Percentiles rank a stretch among this genome's conserved stretches.
Conservation (phyloP, 23 red algal genomes). For the Gracilaria vermiculophylla region DNA sequence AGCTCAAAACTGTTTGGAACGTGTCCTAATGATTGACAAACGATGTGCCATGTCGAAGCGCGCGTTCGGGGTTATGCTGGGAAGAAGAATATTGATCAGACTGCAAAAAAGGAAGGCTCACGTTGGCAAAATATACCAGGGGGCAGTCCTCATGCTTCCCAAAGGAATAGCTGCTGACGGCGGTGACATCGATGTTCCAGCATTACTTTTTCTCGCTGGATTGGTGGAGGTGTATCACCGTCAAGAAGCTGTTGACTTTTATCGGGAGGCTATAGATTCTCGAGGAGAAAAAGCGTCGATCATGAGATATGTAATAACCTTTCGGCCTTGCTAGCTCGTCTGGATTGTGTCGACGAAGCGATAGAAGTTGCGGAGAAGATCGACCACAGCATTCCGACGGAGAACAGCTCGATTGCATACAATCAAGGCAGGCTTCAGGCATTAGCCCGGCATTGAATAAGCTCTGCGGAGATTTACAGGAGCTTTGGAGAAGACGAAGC, state of each 20-base stretch:
- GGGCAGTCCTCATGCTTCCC: conserved; percentile 29
- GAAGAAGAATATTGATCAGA: conserved; percentile 38
- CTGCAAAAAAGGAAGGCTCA: conserved; percentile 10
- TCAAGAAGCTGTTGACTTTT: conserved; percentile 35
- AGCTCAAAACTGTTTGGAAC: conserved; percentile 57
- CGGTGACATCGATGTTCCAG: conserved; percentile 40
- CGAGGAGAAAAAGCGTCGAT: conserved; percentile 19
- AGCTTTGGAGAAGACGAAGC: conserved; percentile 30
- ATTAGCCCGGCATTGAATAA: neutral
- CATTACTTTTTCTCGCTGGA: conserved; percentile 33
- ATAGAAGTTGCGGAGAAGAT: conserved; percentile 19
- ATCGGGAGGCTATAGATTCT: conserved; percentile 26
- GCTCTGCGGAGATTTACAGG: conserved; percentile 22
- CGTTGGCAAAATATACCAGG: conserved; percentile 46
- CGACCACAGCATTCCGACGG: neutral
- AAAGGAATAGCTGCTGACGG: conserved; percentile 29
- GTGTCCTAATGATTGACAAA: conserved; percentile 35
- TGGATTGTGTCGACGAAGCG: conserved; percentile 42
- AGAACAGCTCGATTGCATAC: conserved; percentile 31
- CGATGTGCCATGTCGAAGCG: conserved; percentile 51
- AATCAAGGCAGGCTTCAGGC: conserved; percentile 41
- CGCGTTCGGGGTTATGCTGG: conserved; percentile 43
- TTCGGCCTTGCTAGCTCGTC: conserved; percentile 40
- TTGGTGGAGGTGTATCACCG: conserved; percentile 45
- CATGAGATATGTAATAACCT: conserved; percentile 58